Evolutionary conservation across 2,329 filamentous ascomycete genomes (phyloP).

Genomic region (Exophiala aquamarina): DNA sequence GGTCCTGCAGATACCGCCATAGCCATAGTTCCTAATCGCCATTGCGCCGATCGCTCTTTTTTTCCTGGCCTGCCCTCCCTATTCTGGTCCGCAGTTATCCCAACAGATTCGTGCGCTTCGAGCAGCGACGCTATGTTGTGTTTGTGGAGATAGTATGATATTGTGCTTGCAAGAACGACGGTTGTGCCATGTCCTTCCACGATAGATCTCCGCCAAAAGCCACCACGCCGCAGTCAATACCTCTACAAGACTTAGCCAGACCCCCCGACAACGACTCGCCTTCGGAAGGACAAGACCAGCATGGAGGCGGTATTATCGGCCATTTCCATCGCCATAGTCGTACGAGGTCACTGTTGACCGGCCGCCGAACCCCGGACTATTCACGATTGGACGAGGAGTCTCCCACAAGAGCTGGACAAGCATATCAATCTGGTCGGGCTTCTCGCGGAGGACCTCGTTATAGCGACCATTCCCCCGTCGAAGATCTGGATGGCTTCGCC

Average conservation of each 20-base stretch:
- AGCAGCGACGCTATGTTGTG: no score
- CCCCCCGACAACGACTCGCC: slow-evolving; percentile 33
- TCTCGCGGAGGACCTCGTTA: background rate
- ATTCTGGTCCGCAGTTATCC: no score
- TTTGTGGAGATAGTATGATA: no score
- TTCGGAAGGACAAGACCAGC: slow-evolving; percentile 31
- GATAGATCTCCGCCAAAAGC: slow-evolving; percentile 26
- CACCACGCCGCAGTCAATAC: slow-evolving; percentile 59
- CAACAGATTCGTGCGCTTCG: no score
- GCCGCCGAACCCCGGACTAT: slow-evolving; percentile 38
- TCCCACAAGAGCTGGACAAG: slow-evolving; percentile 24
- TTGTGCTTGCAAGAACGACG: no score
- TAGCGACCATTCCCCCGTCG: slow-evolving; percentile 30
- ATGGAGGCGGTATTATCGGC: slow-evolving; percentile 29
- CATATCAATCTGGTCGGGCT: no score
- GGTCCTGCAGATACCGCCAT: no score
- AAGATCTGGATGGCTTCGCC: slow-evolving; percentile 41
- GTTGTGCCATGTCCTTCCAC: slow-evolving; percentile 23
- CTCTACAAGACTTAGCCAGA: slow-evolving; percentile 63
- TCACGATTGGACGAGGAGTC: slow-evolving; percentile 25
- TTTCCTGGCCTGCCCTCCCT: no score
- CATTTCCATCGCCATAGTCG: slow-evolving; percentile 34
- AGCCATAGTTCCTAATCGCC: no score
- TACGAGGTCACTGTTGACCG: slow-evolving; percentile 46
- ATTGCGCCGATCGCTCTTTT: no score